phyloP scores from a whole-genome alignment of 2,329 filamentous ascomycete species.

The Didymellaceae sp. region DNA sequence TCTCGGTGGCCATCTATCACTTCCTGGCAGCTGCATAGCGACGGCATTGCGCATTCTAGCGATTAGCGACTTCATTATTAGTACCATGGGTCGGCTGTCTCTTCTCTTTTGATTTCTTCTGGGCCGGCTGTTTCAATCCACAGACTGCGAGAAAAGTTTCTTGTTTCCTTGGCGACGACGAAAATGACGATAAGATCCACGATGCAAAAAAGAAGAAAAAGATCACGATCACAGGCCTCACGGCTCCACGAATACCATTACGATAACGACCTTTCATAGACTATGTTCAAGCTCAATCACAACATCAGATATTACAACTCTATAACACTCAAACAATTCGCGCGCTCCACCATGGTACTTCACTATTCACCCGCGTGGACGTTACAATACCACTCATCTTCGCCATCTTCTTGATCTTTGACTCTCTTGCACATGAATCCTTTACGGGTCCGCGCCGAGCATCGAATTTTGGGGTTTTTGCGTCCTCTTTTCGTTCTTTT shows the following conservation, averaged over 20 bases:
- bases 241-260: constrained; percentile 16
- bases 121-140: constrained; percentile 25
- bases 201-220: constrained; percentile 21
- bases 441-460: not conserved
- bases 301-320: not conserved
- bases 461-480: not conserved
- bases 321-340: not conserved
- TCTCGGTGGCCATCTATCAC: constrained; percentile 26
- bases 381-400: not conserved
- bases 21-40: constrained; percentile 43
- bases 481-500: not conserved
- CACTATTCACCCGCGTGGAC: not conserved
- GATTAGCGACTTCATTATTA: constrained; percentile 36
- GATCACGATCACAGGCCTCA: constrained; percentile 18
- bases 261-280: constrained; percentile 19
- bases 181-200: constrained; percentile 10
- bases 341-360: not conserved
- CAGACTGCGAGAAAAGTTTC: constrained; percentile 21
- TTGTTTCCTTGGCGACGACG: constrained; percentile 5
- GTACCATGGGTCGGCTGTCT: constrained; percentile 23
- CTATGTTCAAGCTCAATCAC: constrained; percentile 5
- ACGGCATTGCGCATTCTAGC: constrained; percentile 45
- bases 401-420: not conserved
- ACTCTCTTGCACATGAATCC: not conserved
- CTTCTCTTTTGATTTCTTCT: constrained; percentile 9